Conservation (phyloP, 2,329 filamentous ascomycete genomes). For the Xylariaceae sp. region DNA sequence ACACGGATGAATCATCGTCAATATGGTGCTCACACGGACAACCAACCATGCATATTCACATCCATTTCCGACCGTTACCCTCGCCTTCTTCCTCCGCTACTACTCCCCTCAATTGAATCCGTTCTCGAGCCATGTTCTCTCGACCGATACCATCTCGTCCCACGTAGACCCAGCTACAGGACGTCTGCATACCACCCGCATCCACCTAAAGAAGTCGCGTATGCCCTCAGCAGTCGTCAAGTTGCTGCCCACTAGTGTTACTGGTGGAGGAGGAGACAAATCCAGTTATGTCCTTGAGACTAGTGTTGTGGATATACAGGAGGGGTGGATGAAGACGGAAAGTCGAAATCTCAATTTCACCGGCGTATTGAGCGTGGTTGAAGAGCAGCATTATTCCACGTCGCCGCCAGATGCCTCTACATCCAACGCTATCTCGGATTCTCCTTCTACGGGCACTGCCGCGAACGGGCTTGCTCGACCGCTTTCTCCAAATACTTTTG, state of each 20-base stretch:
- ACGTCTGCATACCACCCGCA: conserved; percentile 76
- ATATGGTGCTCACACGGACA: conserved; percentile 68
- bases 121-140: conserved; percentile 81
- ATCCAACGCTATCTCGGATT: conserved; percentile 21
- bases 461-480: conserved; percentile 20
- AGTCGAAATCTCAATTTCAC: conserved; percentile 83
- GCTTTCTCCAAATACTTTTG: conserved; percentile 59
- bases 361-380: conserved; percentile 77
- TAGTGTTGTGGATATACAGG: conserved; percentile 76
- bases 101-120: conserved; percentile 74
- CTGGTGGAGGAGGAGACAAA: conserved; percentile 71
- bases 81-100: conserved; percentile 89
- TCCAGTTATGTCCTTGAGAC: conserved; percentile 83
- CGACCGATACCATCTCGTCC: conserved; percentile 80
- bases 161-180: conserved; percentile 75
- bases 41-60: conserved; percentile 78
- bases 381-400: conserved; percentile 71
- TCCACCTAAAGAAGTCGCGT: conserved; percentile 83
- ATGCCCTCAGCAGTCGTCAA: conserved; percentile 77
- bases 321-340: conserved; percentile 84
- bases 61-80: conserved; percentile 82
- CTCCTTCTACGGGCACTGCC: conserved; percentile 39
- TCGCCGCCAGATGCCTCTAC: conserved; percentile 44
- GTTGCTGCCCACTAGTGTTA: conserved; percentile 72
- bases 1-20: conserved; percentile 34